Base-by-base conservation (phyloP, 805 yeast genomes). In the Monosporozyma solicola region DNA sequence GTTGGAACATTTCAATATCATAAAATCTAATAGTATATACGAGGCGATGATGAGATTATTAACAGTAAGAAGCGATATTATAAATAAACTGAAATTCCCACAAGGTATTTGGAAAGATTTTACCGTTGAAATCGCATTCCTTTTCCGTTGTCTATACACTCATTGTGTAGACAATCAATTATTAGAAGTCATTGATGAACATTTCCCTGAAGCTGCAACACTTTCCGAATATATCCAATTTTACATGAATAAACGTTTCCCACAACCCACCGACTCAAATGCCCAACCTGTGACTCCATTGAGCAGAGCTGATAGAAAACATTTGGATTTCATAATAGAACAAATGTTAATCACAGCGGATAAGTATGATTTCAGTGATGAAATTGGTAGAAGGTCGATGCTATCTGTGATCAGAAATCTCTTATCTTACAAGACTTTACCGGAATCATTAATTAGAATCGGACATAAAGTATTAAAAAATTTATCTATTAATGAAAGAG, bases 331-430 rank as follows among this genome's bases (percentile, higher is more conserved):
- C 63, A 80, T 90, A 48, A 76, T 90, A 44, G 81, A 82, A 54
- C 96, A 94, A 66, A 67, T 92, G 22, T 65, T 92, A 41, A 67
- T 72, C 9, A 78, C 88, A 29, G 84, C 91, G 0, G 77, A 78
- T 31, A 79, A 80, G 41, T 85, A 85, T 63, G 98, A 94, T 66
- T 89, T 81, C 62, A 84, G 89, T 60, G 97, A 94, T 71, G 96
- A 91, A 67, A 79, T 86, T 48, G 97, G 97, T 22, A 79, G 97
- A 63, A 78, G 96, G 65, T 81, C 82, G 47, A 81, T 89, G 80
- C 70, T 86, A 41, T 76, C 74, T 32, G 74, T 80, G 1, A 68
- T 83, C 4, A 75, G 88, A 71, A 73, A 80, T 24, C 72, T 83
- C n/a, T 70, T 85, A 53, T 75, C 83, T 1, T 75, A 78, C 44